Evolutionary conservation across 305 asterid species (phyloP).

Genomic region (Plantago coronopus): DNA sequence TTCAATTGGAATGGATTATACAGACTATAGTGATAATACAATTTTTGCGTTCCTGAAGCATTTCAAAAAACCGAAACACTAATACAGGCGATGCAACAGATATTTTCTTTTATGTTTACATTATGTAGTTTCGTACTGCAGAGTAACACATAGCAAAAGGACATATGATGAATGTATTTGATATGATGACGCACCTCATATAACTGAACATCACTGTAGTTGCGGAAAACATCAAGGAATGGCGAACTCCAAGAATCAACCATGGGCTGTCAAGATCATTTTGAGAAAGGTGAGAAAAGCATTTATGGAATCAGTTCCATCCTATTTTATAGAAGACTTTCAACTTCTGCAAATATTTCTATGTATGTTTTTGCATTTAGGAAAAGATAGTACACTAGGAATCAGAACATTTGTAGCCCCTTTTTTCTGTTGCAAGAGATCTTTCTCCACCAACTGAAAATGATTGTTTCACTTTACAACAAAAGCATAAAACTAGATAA

Average conservation of each 20-base stretch:
- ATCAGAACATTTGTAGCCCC: neutral
- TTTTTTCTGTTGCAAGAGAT: neutral
- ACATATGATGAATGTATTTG: conserved; percentile 1
- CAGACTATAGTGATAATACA: conserved; percentile 18
- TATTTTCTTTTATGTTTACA: neutral
- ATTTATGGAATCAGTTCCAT: conserved; percentile 2
- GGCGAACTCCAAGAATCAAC: conserved; percentile 76
- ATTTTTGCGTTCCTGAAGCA: conserved; percentile 6
- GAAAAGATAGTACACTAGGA: neutral
- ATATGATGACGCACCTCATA: conserved; percentile 53
- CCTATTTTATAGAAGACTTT: neutral
- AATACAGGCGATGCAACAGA: neutral
- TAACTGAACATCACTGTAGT: conserved; percentile 45
- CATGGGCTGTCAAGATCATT: conserved; percentile 57
- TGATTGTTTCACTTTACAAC: neutral
- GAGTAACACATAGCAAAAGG: conserved; percentile 8
- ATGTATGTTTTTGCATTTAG: conserved; percentile 2
- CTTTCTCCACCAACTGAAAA: neutral
- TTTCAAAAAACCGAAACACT: conserved; percentile 14
- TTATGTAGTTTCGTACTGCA: neutral
- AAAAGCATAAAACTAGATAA: neutral
- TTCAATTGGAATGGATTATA: conserved; percentile 17
- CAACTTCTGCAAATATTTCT: neutral
- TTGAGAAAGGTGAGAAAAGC: conserved; percentile 15
- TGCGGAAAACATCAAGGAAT: conserved; percentile 51